Conservation (phyloP, 345 rosid genomes). For the Lepidium africanum region DNA sequence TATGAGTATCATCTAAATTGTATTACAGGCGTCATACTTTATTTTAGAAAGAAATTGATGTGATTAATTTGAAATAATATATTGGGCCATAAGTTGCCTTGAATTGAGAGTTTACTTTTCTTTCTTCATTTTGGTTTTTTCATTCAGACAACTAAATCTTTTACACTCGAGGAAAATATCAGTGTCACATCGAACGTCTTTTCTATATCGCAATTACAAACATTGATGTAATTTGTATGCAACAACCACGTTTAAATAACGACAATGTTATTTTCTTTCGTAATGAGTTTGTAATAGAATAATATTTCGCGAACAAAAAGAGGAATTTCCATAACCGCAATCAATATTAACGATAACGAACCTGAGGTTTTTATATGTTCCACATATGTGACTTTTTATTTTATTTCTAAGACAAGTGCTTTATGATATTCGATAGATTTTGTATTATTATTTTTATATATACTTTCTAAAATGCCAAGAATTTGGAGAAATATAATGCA, state of each 20-base stretch:
- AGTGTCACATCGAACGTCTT: conserved; percentile 14
- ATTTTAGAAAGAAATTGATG: too few species aligned
- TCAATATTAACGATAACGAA: not conserved
- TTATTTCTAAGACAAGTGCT: not conserved
- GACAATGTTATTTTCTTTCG: not conserved
- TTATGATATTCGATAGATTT: not conserved
- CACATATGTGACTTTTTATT: not conserved
- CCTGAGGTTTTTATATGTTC: not conserved
- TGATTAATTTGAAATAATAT: not conserved
- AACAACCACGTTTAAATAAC: not conserved
- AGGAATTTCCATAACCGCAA: not conserved
- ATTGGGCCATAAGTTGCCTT: not conserved
- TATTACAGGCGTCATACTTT: too few species aligned
- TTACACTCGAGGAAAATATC: not conserved
- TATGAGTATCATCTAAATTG: too few species aligned
- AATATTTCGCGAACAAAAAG: not conserved
- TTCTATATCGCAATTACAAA: conserved; percentile 9
- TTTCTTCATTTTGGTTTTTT: not conserved
- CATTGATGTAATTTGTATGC: not conserved
- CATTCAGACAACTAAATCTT: conserved; percentile 2
- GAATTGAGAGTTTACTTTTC: not conserved
- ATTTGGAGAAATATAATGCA: not conserved
- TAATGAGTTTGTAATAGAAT: not conserved
- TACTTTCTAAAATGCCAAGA: not conserved
- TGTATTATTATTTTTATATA: not conserved